Conservation (phyloP, 164 flowering plant genomes). For the Cinnamomum micranthum region DNA sequence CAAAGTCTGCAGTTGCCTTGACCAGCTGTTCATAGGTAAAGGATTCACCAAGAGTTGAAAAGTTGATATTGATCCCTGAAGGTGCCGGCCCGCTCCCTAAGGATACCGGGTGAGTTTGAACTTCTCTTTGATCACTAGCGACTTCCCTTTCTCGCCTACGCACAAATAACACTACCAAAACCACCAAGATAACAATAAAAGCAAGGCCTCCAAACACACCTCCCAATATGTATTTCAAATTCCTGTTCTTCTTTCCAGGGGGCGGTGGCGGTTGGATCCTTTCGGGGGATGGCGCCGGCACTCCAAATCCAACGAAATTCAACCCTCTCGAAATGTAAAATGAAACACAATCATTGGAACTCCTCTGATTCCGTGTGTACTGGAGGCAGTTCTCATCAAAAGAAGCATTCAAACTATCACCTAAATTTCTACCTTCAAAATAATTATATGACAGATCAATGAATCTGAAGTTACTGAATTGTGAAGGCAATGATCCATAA, state of each 20-base stretch:
- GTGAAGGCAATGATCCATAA: constrained; percentile 46
- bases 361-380: constrained; percentile 52
- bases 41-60: constrained; percentile 59
- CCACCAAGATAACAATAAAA: constrained; percentile 38
- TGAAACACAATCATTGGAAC: constrained; percentile 38
- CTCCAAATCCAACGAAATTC: constrained; percentile 66
- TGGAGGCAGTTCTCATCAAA: constrained; percentile 66
- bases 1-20: constrained; percentile 61
- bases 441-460: constrained; percentile 65
- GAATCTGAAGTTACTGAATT: constrained; percentile 25
- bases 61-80: constrained; percentile 40
- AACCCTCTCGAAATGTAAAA: constrained; percentile 58
- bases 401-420: constrained; percentile 30
- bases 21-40: constrained; percentile 77
- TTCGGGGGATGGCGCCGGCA: constrained; percentile 20
- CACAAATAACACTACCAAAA: constrained; percentile 33
- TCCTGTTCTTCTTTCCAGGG: constrained; percentile 29
- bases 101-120: constrained; percentile 49
- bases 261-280: constrained; percentile 27
- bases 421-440: constrained; percentile 55
- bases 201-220: constrained; percentile 73
- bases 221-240: constrained; percentile 42
- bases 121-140: constrained; percentile 40
- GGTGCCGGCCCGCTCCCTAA: constrained; percentile 26
- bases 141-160: constrained; percentile 28